Evolutionary conservation across 371 early-diverging fungal genomes (phyloP), one percentile per base, ranked within the genome.

Genomic region (Mortierella sp.): DNA sequence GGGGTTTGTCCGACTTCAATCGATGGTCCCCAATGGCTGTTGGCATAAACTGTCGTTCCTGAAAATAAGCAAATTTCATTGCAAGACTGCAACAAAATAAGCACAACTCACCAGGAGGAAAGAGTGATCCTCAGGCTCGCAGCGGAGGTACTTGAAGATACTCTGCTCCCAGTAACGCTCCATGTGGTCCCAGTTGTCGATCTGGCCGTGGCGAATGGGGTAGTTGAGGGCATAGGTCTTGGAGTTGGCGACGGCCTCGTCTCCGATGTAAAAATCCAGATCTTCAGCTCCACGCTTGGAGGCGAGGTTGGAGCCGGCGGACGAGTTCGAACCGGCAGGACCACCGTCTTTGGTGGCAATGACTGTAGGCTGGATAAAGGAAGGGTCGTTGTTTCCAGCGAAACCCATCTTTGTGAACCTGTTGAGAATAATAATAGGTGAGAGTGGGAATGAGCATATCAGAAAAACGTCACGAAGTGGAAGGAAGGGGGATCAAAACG

Each of bases 391-490:
- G 90, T 98, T 98, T 37, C 99, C 98, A 70, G 98, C 96, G 87
- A 96, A 99, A 64, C 99, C 99, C 93, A 98, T 94, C 88, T 99
- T 99, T 87, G 99, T 97, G 87, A 96, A 98, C 69, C 98, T 97
- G 85, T 29, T 40, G 6, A 53, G 31, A 5, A 29, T 6, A 69
- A 39, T 16, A 29, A 11, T 7, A 10, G 2, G 34, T 22, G 47
- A 41, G 39, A 67, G 29, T 10, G 24, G 26, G 73, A 53, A 4
- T 50, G 31, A 6, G 61, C 29, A 71, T 52, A 66, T 52, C 37
- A 41, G 64, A 63, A 64, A 70, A 77, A 77, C 71, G 71, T 72
- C 77, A 77, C 73, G 70, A 58, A 58, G 29, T 19, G 52, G 9
- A 11, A 26, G 52, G 9, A 11, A 26, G 34, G 29, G 58, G 53